phyloP scores from a whole-genome alignment of 164 flowering plant genomes.

The Magnolia kwangsiensis region DNA sequence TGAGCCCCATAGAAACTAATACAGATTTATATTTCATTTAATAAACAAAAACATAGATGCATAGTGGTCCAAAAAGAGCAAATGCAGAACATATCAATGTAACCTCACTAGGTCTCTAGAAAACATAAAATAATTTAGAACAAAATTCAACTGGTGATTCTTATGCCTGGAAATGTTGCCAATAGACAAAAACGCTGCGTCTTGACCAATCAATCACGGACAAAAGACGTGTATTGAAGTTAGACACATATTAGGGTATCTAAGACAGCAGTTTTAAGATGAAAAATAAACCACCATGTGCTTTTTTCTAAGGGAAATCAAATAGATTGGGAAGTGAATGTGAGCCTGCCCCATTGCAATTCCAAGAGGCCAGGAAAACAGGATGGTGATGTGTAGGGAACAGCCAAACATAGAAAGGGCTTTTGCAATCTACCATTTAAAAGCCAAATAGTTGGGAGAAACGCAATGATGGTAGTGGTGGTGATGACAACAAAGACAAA shows the following conservation, averaged over 20 bases:
- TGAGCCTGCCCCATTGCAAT: background rate
- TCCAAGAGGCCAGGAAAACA: background rate
- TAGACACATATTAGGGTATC: background rate
- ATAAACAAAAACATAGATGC: no score
- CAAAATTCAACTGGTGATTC: background rate
- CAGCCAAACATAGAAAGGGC: background rate
- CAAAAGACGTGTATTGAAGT: background rate
- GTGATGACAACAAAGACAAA: background rate
- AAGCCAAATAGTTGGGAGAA: background rate
- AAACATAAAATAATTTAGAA: no score
- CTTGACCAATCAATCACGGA: background rate
- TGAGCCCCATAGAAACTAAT: no score
- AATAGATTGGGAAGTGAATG: background rate
- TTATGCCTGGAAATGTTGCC: background rate
- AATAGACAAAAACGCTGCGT: background rate
- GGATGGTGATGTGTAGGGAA: background rate
- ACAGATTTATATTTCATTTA: no score
- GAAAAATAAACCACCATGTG: background rate
- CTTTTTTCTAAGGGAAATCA: background rate
- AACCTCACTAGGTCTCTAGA: background rate
- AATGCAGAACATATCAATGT: background rate
- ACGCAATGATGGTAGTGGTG: background rate
- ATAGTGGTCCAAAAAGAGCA: background rate
- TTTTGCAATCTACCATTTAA: no score
- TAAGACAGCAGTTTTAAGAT: background rate